These are phyloP conservation scores for Beta corolliflora DNA, from an alignment of 179 eudicot genomes.

Conservation along the genomic window DNA sequence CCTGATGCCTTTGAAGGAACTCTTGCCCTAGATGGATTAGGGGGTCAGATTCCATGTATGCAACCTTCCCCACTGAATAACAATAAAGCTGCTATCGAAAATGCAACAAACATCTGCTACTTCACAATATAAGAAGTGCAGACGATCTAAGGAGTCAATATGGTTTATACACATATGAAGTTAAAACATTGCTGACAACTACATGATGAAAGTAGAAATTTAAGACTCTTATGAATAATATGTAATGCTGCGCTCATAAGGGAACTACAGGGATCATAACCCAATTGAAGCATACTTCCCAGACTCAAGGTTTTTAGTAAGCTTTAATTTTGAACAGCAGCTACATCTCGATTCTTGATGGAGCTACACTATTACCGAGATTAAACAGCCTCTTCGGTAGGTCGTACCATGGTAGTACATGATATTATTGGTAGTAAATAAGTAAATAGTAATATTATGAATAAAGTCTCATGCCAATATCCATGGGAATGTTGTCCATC, in stretches of 20 bases:
- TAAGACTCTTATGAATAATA: neutral
- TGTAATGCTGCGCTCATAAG: neutral
- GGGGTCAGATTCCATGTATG: neutral
- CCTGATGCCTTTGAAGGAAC: neutral
- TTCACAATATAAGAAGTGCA: neutral
- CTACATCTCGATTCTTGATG: neutral
- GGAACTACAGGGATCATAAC: neutral
- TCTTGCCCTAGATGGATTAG: neutral
- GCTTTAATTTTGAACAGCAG: neutral
- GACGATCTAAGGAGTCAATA: neutral
- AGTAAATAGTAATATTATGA: too few relatives aligned
- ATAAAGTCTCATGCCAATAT: too few relatives aligned
- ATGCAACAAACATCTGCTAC: conserved; percentile 1
- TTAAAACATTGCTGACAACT: neutral
- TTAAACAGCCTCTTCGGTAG: neutral
- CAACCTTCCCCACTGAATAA: neutral
- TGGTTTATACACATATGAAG: neutral
- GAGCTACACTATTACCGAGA: neutral
- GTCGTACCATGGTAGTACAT: too few relatives aligned
- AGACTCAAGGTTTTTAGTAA: neutral
- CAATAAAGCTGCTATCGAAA: neutral
- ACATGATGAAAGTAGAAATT: neutral
- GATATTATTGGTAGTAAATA: too few relatives aligned
- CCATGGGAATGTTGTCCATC: too few relatives aligned
- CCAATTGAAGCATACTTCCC: neutral